Evolutionary conservation across 345 rosid species (phyloP), one percentile per base, ranked within the genome.

Genomic region (Dipteronia dyeriana): DNA sequence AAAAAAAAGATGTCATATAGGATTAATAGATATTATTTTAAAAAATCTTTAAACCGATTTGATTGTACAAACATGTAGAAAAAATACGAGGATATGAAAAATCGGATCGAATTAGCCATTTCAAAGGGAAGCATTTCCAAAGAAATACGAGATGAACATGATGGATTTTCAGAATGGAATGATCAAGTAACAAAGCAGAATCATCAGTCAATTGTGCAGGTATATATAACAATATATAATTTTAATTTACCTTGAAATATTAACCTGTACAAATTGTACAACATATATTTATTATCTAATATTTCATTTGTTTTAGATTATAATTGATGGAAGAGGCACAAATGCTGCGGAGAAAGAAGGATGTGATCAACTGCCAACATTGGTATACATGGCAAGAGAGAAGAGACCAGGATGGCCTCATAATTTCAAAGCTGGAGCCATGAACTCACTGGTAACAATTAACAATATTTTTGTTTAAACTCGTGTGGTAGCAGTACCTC

Each of bases 371-470:
- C 69, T 88, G 74, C 91, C 91, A 7, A 83, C 83, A 4, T 66
- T 84, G 14, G 85, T 85, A 19, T 88, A 88, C 78, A 62, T 83
- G 74, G 82, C 91, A 54, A 67, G 88, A 43, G 89, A 88, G 47
- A 88, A 88, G 78, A 82, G 86, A 65, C 85, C 84, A 0, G 78
- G 81, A 17, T 79, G 61, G 43, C 79, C 71, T 74, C 91, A 88
- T 64, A 73, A 88, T 72, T 86, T 84, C 76, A 88, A 88, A 78
- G 89, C 91, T 11, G 91, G 91, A 70, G 88, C 91, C 16, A 60
- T 84, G 79, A 88, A 88, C 73, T 82, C 91, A 9, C 41, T 88
- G 85, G 91, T 88, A 61, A 6, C 14, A 53, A 53, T 14, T 16
- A 53, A 53, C 57, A 49, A 49, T 49, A 49, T 49, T 41, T 34